phyloP scores from a whole-genome alignment of 768 basidiomycete species.

The Butyriboletus loyo region DNA sequence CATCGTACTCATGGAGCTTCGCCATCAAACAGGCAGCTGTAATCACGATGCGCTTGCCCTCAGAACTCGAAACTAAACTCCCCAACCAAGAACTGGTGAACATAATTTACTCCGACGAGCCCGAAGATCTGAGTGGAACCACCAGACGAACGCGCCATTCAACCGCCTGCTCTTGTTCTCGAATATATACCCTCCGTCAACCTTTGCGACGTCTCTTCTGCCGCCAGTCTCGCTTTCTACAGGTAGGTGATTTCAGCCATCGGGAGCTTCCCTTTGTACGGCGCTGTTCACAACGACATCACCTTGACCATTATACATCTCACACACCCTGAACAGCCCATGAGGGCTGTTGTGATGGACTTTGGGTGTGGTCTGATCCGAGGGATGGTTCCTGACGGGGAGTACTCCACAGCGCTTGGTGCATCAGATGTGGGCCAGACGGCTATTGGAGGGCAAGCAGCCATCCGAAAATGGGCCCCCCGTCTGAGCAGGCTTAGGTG shows the following conservation, averaged over 20 bases:
- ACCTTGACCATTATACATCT: background rate
- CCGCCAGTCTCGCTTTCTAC: background rate
- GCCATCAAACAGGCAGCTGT: background rate
- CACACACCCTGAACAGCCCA: background rate
- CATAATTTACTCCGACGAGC: background rate
- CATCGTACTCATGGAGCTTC: background rate
- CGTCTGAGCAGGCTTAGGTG: background rate
- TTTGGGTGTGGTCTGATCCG: background rate
- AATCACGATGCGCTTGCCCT: background rate
- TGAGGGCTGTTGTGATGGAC: background rate
- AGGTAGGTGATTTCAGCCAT: background rate
- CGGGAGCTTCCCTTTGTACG: background rate
- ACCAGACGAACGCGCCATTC: constrained; percentile 2
- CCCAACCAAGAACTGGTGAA: background rate
- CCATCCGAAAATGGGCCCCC: background rate
- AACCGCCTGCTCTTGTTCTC: background rate
- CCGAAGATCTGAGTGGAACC: background rate
- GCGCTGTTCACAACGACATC: constrained; percentile 1
- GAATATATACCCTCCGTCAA: constrained; percentile 6
- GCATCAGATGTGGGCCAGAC: background rate
- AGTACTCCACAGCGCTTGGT: background rate
- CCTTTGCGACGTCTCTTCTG: background rate
- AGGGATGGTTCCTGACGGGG: background rate
- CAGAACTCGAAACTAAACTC: background rate
- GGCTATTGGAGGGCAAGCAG: background rate